phyloP scores from a whole-genome alignment of 179 eudicot genomes.

The Drosera spatulata region DNA sequence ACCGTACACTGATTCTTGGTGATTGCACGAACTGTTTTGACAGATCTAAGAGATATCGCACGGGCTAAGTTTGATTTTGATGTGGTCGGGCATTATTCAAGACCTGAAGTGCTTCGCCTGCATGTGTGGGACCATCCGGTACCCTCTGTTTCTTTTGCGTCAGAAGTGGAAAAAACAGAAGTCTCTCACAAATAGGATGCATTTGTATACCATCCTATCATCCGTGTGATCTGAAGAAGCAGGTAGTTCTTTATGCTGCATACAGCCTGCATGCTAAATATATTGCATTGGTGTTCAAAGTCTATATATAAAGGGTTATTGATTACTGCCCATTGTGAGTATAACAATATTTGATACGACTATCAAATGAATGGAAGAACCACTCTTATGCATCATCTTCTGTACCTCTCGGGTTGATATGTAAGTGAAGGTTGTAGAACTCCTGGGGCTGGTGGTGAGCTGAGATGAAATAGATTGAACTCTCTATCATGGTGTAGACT shows the following conservation, averaged over 20 bases:
- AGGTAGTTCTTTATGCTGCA: background rate
- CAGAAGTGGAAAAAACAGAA: conserved; percentile 43
- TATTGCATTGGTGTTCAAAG: background rate
- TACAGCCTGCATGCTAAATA: background rate
- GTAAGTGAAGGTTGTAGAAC: no score
- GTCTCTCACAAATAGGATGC: conserved; percentile 22
- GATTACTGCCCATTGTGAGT: no score
- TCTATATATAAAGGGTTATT: no score
- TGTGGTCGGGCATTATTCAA: conserved; percentile 87
- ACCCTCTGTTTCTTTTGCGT: conserved; percentile 56
- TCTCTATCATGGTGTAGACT: no score
- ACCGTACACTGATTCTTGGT: background rate
- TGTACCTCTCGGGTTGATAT: no score
- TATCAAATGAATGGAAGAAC: no score
- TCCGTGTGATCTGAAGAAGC: background rate
- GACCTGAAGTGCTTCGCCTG: conserved; percentile 75
- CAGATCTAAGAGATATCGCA: conserved; percentile 70
- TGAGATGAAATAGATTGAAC: no score
- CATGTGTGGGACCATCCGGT: conserved; percentile 72
- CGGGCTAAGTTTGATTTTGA: conserved; percentile 92
- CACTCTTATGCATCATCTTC: no score
- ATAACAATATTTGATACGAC: no score
- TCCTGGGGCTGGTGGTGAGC: no score
- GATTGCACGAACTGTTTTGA: conserved; percentile 2
- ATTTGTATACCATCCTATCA: background rate